Conservation (phyloP, 108 stramenopile genomes). For the Ochromonas danica region DNA sequence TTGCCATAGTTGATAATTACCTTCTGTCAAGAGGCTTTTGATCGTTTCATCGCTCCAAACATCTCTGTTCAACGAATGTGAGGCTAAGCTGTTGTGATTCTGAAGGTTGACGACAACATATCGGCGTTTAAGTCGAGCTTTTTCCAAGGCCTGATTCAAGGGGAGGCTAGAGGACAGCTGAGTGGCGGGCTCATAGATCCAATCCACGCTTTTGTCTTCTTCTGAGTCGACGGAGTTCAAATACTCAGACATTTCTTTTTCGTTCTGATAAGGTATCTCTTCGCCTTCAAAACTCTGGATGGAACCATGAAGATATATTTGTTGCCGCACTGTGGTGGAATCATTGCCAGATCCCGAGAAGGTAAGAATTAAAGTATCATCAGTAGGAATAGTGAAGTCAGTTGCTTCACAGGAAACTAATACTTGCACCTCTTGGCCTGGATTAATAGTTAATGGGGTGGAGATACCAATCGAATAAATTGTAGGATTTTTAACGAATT, state of each 20-base stretch:
- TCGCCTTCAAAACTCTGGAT: too few relatives aligned
- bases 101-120: conserved; percentile 90
- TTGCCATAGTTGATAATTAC: conserved; percentile 87
- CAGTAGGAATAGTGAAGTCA: too few relatives aligned
- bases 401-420: too few relatives aligned
- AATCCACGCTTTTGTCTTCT: conserved; percentile 4
- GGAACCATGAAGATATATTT: too few relatives aligned
- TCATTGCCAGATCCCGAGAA: too few relatives aligned
- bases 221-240: background rate
- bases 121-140: background rate
- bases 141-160: background rate
- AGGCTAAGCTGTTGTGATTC: conserved; percentile 73
- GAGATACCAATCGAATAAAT: too few relatives aligned
- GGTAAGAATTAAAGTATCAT: too few relatives aligned
- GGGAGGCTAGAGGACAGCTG: background rate
- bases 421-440: too few relatives aligned
- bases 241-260: background rate
- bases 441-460: too few relatives aligned
- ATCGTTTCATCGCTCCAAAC: conserved; percentile 90
- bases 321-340: too few relatives aligned
- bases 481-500: too few relatives aligned
- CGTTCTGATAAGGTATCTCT: too few relatives aligned
- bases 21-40: conserved; percentile 80
- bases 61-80: conserved; percentile 90
- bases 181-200: background rate